These are phyloP conservation scores for Schizonepeta tenuifolia DNA, from an alignment of 257 asterid species.

Conservation along the genomic window DNA sequence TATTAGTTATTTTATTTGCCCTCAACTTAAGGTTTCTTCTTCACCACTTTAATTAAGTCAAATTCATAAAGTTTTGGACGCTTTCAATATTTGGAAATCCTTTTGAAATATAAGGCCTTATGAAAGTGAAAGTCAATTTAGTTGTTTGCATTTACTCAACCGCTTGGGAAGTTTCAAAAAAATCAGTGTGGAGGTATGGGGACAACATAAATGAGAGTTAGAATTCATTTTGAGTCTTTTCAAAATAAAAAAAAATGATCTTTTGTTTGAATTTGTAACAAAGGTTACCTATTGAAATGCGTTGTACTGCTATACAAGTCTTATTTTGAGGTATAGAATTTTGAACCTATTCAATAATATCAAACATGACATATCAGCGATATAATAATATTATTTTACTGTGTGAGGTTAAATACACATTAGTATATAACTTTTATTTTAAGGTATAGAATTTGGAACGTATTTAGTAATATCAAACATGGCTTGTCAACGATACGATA, in stretches of 20 bases:
- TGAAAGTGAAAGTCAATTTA: constrained; percentile 32
- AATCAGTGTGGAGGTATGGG: neutral
- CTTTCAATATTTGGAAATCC: neutral
- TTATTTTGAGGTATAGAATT: too few species aligned
- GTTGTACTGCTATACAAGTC: too few species aligned
- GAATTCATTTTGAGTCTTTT: neutral
- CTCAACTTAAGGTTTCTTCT: constrained; percentile 5
- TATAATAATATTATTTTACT: too few species aligned
- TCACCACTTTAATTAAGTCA: constrained; percentile 13
- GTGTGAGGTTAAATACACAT: too few species aligned
- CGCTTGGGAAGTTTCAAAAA: constrained; percentile 24
- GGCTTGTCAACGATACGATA: too few species aligned
- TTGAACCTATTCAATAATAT: too few species aligned
- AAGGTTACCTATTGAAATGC: too few species aligned
- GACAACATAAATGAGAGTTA: constrained; percentile 29
- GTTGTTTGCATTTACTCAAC: constrained; percentile 26
- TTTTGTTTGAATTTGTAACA: neutral
- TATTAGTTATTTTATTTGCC: constrained; percentile 9
- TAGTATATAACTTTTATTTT: too few species aligned
- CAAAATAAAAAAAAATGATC: neutral
- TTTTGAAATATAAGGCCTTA: constrained; percentile 19
- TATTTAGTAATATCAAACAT: too few species aligned
- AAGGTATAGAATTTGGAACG: too few species aligned
- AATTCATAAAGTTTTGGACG: neutral
- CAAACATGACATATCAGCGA: too few species aligned